Evolutionary conservation across 345 rosid species (phyloP).

Genomic region (Rhodamnia argentea): DNA sequence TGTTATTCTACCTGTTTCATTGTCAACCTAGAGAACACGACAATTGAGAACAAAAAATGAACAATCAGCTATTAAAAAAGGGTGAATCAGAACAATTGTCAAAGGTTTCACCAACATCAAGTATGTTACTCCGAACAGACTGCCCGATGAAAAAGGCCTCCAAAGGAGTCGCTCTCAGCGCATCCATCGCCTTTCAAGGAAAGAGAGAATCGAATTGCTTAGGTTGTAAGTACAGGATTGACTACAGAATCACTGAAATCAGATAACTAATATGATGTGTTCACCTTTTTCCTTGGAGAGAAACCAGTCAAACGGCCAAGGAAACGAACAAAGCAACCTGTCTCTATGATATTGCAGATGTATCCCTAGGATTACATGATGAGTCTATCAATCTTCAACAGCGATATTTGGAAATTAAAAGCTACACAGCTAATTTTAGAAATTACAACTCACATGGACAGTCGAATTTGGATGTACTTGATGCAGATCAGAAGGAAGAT

Average conservation of each 20-base stretch:
- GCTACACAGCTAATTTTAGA: background rate
- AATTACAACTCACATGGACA: conserved; percentile 51
- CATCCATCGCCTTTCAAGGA: conserved; percentile 58
- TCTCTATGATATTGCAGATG: conserved; percentile 75
- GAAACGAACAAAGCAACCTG: conserved; percentile 95
- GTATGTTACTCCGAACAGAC: conserved; percentile 75
- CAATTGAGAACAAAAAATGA: background rate
- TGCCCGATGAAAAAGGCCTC: conserved; percentile 80
- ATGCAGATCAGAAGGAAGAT: conserved; percentile 66
- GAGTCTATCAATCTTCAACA: background rate
- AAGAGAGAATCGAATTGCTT: background rate
- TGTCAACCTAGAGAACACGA: conserved; percentile 44
- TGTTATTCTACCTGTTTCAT: conserved; percentile 61
- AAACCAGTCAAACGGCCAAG: conserved; percentile 95
- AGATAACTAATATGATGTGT: background rate
- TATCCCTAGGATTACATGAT: conserved; percentile 55
- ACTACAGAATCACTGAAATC: background rate
- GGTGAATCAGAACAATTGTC: background rate
- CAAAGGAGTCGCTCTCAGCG: conserved; percentile 44
- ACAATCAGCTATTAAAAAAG: background rate
- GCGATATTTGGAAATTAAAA: background rate
- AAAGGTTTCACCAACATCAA: conserved; percentile 49
- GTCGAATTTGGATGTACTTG: conserved; percentile 50
- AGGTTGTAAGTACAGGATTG: background rate
- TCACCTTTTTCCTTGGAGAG: conserved; percentile 82